phyloP scores from a whole-genome alignment of 1,284 basidiomycete genomes.

The Ceratobasidium sp. region DNA sequence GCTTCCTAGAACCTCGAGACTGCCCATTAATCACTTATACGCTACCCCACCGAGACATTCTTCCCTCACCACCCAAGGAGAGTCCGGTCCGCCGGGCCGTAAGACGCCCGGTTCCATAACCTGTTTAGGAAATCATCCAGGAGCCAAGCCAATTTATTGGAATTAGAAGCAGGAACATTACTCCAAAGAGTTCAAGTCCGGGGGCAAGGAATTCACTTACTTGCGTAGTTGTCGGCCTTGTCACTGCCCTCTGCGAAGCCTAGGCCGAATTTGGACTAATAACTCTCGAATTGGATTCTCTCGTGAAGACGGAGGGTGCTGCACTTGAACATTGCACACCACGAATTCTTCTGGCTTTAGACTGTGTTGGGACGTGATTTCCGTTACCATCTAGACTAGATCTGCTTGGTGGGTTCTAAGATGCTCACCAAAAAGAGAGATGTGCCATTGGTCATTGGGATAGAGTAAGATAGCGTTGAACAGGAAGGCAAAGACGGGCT shows the following conservation, averaged over 20 bases:
- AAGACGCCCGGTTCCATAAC: not conserved
- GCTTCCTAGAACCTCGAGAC: slow-evolving; percentile 28
- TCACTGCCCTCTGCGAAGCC: not conserved
- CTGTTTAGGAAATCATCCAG: not conserved
- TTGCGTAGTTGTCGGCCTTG: not conserved
- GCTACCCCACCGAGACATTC: slow-evolving; percentile 2
- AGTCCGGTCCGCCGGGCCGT: slow-evolving; percentile 36
- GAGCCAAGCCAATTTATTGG: not conserved
- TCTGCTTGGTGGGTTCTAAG: not conserved
- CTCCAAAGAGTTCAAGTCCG: not conserved
- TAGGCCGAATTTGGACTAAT: not conserved
- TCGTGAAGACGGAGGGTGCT: not conserved
- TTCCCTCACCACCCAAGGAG: not conserved
- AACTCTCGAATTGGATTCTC: not conserved
- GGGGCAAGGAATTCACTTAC: not conserved
- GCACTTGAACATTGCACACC: not conserved
- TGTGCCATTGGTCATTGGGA: not conserved
- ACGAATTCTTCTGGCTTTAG: not conserved
- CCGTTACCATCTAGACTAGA: not conserved
- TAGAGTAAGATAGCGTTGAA: not conserved
- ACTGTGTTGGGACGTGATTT: not conserved
- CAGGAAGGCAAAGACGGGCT: not conserved
- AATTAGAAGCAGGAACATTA: slow-evolving; percentile 22
- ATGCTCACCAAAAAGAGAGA: not conserved
- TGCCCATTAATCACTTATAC: slow-evolving; percentile 30